A percentile compares a stretch with the other conserved stretches of the same genome.
Evolutionary conservation across 2,329 filamentous ascomycete species (phyloP).

Genomic region (Diplodia mutila): DNA sequence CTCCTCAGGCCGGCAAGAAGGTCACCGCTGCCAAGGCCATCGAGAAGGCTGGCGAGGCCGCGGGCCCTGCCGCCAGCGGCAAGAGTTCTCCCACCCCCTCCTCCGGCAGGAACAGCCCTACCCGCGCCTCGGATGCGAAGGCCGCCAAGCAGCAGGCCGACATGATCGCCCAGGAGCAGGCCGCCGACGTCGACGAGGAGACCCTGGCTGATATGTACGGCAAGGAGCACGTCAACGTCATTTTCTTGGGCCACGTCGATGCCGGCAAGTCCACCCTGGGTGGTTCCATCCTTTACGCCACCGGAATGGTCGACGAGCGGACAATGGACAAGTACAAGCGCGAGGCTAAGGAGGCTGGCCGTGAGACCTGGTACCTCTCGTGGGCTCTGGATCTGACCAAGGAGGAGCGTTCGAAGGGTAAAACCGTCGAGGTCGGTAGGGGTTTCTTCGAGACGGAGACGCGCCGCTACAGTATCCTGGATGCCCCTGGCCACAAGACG

Average conservation of each 20-base stretch:
- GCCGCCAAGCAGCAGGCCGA: slow-evolving; percentile 71
- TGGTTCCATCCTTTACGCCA: slow-evolving; percentile 88
- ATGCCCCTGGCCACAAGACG: slow-evolving; percentile 96
- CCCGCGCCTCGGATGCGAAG: slow-evolving; percentile 55
- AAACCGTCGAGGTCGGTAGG: slow-evolving; percentile 95
- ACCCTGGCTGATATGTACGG: slow-evolving; percentile 95
- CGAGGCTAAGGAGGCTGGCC: slow-evolving; percentile 92
- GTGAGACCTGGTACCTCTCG: slow-evolving; percentile 98
- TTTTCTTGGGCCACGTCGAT: slow-evolving; percentile 98
- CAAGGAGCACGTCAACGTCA: slow-evolving; percentile 92
- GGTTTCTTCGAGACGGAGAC: slow-evolving; percentile 98
- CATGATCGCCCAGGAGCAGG: slow-evolving; percentile 80
- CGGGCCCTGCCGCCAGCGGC: slow-evolving; percentile 57
- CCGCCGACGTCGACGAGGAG: slow-evolving; percentile 76
- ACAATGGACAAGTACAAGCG: slow-evolving; percentile 98
- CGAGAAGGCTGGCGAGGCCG: slow-evolving; percentile 80
- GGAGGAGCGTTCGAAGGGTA: slow-evolving; percentile 94
- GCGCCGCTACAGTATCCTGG: slow-evolving; percentile 92
- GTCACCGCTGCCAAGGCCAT: slow-evolving; percentile 86
- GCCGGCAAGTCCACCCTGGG: slow-evolving; percentile 97
- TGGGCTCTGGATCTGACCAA: slow-evolving; percentile 98
- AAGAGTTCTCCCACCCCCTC: slow-evolving; percentile 80
- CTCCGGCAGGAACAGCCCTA: slow-evolving; percentile 82
- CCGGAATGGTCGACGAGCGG: slow-evolving; percentile 98
- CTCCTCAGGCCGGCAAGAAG: slow-evolving; percentile 75